These are phyloP conservation scores for Pestalotiopsis fici DNA, from an alignment of 2,329 filamentous ascomycete genomes.

Conservation along the genomic window DNA sequence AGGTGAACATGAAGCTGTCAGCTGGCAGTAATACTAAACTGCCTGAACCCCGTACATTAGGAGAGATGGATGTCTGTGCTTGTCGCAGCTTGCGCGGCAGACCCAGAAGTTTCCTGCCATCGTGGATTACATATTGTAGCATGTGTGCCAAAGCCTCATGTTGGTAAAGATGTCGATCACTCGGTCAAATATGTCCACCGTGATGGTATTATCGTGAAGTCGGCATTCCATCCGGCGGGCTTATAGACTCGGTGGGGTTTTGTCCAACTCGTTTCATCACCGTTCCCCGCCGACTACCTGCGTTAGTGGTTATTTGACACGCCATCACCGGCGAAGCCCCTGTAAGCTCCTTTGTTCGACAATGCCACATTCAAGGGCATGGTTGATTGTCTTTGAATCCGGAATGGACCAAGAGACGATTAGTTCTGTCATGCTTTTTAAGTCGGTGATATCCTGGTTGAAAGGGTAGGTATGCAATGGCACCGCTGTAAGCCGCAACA, in stretches of 20 bases:
- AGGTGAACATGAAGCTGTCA: too few species aligned
- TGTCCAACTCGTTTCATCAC: neutral
- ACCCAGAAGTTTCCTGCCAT: neutral
- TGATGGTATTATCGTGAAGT: neutral
- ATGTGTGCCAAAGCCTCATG: neutral
- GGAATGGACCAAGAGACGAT: neutral
- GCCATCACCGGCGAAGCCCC: neutral
- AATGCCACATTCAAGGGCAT: neutral
- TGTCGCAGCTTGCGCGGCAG: neutral
- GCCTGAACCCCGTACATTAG: neutral
- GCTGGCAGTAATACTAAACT: neutral
- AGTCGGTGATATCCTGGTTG: neutral
- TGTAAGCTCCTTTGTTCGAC: neutral
- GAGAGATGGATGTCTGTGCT: neutral
- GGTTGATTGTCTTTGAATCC: neutral
- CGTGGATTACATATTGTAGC: neutral
- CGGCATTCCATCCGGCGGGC: neutral
- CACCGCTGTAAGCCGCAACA: neutral
- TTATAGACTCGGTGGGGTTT: neutral
- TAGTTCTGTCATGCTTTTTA: neutral
- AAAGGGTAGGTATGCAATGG: neutral
- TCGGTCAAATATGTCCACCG: neutral
- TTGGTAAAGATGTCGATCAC: neutral
- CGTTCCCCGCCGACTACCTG: neutral
- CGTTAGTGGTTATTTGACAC: slow-evolving; percentile 9